These are phyloP conservation scores for Ceratocystis cubensis DNA, from an alignment of 2,329 filamentous ascomycete species.

Conservation along the genomic window DNA sequence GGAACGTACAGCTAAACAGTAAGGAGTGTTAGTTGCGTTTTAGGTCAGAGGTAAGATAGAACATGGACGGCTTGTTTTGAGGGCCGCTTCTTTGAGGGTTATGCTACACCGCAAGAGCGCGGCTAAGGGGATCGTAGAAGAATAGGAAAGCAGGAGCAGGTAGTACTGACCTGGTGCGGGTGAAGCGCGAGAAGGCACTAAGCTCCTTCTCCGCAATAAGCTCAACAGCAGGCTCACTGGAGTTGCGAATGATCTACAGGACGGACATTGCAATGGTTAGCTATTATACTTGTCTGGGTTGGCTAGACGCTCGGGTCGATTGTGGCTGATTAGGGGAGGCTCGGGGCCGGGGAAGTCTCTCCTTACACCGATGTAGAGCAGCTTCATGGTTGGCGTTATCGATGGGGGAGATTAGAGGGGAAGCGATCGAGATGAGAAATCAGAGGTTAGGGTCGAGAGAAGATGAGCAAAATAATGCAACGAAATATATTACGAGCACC, in stretches of 20 bases:
- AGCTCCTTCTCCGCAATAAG: slow-evolving; percentile 67
- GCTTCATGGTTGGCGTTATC: slow-evolving; percentile 52
- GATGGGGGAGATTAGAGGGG: not conserved
- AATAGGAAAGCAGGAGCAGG: not conserved
- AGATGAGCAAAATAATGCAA: not conserved
- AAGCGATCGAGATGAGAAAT: not conserved
- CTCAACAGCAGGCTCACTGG: slow-evolving; percentile 62
- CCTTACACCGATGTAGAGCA: slow-evolving; percentile 72
- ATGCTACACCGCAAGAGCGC: not conserved
- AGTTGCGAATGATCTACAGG: slow-evolving; percentile 65
- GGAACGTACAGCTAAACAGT: slow-evolving; percentile 17
- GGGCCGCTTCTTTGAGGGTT: not conserved
- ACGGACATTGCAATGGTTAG: not conserved
- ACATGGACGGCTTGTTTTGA: not conserved
- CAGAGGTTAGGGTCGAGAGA: not conserved
- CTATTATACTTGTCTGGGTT: not conserved
- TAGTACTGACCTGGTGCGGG: slow-evolving; percentile 49
- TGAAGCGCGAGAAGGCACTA: slow-evolving; percentile 68
- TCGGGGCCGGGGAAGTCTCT: not conserved
- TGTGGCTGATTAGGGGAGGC: not conserved
- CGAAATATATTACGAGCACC: not conserved
- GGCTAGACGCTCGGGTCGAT: not conserved
- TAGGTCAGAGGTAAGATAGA: not conserved
- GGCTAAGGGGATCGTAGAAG: not conserved
- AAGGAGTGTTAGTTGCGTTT: slow-evolving; percentile 9